Percentiles rank a stretch among this genome's conserved stretches.
Evolutionary conservation across 306 rosid species (phyloP).

Genomic region (Quercus suber): DNA sequence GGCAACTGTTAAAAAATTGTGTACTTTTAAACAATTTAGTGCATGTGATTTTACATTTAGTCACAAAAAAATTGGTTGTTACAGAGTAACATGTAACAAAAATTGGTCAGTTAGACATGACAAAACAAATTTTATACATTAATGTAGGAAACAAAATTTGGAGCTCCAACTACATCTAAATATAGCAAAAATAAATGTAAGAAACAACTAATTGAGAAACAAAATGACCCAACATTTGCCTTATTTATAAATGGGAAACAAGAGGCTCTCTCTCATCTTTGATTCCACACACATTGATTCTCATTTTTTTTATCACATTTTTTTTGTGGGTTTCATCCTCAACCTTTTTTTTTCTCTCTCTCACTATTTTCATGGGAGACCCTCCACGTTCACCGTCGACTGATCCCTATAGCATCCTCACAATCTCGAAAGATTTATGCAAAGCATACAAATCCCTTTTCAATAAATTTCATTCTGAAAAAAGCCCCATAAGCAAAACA

Average conservation of each 20-base stretch:
- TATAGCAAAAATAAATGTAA: background rate
- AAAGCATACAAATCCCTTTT: slow-evolving; percentile 46
- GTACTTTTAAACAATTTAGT: background rate
- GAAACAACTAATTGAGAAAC: background rate
- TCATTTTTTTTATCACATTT: background rate
- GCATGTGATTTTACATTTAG: background rate
- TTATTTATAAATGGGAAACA: background rate
- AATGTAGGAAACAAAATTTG: background rate
- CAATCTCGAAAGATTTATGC: slow-evolving; percentile 58
- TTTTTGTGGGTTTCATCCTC: background rate
- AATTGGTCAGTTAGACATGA: background rate
- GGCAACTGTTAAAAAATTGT: no score
- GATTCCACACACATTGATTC: background rate
- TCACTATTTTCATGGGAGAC: slow-evolving; percentile 48
- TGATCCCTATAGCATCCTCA: slow-evolving; percentile 49
- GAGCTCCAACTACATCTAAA: background rate
- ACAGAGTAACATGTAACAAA: background rate
- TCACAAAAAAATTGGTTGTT: background rate
- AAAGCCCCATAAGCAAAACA: slow-evolving; percentile 19
- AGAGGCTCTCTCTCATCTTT: slow-evolving; percentile 12
- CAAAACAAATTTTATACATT: background rate
- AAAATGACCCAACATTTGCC: background rate
- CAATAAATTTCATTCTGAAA: slow-evolving; percentile 33
- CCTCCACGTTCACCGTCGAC: slow-evolving; percentile 39
- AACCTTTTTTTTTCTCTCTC: background rate